phyloP scores from a whole-genome alignment of 768 basidiomycete genomes.

The Brasilioporus rufonigricans region DNA sequence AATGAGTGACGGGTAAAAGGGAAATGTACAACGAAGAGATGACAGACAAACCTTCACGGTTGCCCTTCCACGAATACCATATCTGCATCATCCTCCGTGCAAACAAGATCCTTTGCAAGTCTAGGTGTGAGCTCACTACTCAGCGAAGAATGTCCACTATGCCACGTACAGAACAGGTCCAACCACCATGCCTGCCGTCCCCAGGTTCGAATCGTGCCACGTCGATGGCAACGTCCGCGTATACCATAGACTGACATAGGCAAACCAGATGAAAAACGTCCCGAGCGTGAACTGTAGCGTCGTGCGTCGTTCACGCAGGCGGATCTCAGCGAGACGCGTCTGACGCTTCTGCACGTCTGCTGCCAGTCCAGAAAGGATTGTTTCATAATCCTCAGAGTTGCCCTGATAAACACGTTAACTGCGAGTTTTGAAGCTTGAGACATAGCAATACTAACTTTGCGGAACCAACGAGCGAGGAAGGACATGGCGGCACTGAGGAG shows the following conservation, averaged over 20 bases:
- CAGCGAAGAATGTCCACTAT: neutral
- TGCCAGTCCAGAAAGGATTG: conserved; percentile 64
- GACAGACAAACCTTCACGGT: conserved; percentile 62
- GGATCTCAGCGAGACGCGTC: conserved; percentile 74
- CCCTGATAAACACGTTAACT: conserved; percentile 6
- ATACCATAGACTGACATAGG: conserved; percentile 76
- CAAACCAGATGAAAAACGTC: conserved; percentile 69
- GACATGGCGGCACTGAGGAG: conserved; percentile 24
- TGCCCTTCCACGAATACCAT: conserved; percentile 79
- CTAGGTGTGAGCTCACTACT: neutral
- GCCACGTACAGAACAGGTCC: conserved; percentile 76
- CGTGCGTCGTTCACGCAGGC: conserved; percentile 78
- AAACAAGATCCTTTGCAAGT: conserved; percentile 58
- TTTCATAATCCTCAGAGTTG: conserved; percentile 67
- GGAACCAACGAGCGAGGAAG: conserved; percentile 29
- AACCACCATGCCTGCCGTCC: conserved; percentile 52
- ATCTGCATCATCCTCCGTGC: conserved; percentile 77
- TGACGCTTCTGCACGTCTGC: conserved; percentile 71
- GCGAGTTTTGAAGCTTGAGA: neutral
- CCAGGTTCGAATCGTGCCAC: conserved; percentile 28
- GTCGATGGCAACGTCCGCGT: conserved; percentile 47
- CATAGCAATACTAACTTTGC: conserved; percentile 18
- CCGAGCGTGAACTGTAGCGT: conserved; percentile 78
- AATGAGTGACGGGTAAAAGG: neutral
- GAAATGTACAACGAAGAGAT: neutral